phyloP scores from a whole-genome alignment of 345 rosid genomes.

The Ricinus communis region DNA sequence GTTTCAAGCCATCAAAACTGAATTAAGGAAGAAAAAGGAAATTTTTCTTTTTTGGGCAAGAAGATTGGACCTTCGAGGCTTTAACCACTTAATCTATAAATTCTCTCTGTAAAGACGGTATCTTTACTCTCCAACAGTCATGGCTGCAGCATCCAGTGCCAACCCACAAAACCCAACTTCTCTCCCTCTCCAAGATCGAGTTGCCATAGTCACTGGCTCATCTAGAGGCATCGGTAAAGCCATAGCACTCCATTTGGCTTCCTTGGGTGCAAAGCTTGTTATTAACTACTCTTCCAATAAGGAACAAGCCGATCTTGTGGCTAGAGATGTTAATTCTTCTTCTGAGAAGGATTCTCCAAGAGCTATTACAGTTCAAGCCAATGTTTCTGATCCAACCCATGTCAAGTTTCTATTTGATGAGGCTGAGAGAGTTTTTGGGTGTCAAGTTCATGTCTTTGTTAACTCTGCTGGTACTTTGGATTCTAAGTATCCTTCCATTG shows the following conservation, averaged over 20 bases:
- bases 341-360: neutral
- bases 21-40: too few relatives aligned
- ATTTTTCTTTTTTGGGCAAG: too few relatives aligned
- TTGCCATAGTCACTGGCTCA: conserved; percentile 42
- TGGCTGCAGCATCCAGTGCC: neutral
- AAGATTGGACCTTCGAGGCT: too few relatives aligned
- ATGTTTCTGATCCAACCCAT: conserved; percentile 36
- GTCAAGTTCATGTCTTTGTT: conserved; percentile 37
- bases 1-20: too few relatives aligned
- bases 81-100: too few relatives aligned
- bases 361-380: conserved; percentile 28
- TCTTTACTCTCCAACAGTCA: too few relatives aligned
- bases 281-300: conserved; percentile 35
- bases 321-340: conserved; percentile 26
- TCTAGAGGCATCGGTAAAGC: conserved; percentile 41
- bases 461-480: conserved; percentile 40
- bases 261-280: conserved; percentile 36
- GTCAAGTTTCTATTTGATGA: conserved; percentile 39
- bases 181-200: conserved; percentile 29
- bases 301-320: conserved; percentile 28
- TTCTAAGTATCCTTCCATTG: conserved; percentile 32
- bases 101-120: too few relatives aligned
- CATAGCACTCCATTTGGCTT: conserved; percentile 38
- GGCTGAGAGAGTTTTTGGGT: conserved; percentile 34
- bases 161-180: neutral